phyloP scores from a whole-genome alignment of 202 grass and related monocot genomes.

The Brachypodium distachyon region DNA sequence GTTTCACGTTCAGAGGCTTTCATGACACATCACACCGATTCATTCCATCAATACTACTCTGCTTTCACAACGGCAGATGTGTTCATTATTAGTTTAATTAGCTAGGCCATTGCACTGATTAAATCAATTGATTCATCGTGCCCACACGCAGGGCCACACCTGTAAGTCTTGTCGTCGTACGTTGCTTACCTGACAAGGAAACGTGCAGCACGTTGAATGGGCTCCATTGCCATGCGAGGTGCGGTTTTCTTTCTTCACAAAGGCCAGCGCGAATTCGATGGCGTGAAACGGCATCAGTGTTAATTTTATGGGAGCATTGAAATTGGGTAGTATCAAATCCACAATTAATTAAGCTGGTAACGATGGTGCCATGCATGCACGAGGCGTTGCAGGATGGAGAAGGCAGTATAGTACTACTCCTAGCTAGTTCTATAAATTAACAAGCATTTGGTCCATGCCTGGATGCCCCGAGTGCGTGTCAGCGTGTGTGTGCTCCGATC shows the following conservation, averaged over 20 bases:
- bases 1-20: neutral
- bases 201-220: neutral
- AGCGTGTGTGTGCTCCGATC: neutral
- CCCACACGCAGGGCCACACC: too few species aligned
- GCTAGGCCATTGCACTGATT: neutral
- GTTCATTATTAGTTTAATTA: neutral
- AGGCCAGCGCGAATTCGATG: neutral
- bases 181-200: neutral
- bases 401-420: neutral
- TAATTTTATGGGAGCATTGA: neutral
- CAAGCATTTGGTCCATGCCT: neutral
- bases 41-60: neutral
- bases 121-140: neutral
- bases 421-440: neutral
- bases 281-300: neutral
- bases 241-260: neutral
- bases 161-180: neutral
- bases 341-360: neutral
- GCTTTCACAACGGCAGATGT: neutral
- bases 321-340: too few species aligned
- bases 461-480: neutral
- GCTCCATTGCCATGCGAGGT: neutral
- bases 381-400: neutral
- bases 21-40: neutral
- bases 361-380: neutral